Evolutionary conservation across 345 rosid species (phyloP).

Genomic region (Turritis glabra): DNA sequence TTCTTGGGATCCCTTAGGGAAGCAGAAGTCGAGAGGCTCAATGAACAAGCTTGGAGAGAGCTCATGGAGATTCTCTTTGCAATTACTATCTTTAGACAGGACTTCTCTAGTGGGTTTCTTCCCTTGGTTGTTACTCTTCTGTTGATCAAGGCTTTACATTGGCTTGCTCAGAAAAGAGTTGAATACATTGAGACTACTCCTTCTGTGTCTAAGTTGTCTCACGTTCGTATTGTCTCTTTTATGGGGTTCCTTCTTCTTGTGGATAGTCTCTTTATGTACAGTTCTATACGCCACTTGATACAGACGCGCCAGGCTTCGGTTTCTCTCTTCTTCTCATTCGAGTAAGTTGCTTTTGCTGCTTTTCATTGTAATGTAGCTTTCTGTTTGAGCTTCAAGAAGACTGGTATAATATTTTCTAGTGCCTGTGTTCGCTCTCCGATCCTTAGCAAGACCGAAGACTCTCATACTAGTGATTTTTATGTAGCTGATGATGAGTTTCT

Average conservation of each 20-base stretch:
- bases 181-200: slow-evolving; percentile 97
- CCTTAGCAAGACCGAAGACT: background rate
- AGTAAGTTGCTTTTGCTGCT: slow-evolving; percentile 54
- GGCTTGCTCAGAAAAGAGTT: slow-evolving; percentile 97
- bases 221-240: slow-evolving; percentile 78
- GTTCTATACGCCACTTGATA: slow-evolving; percentile 60
- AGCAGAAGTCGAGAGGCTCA: slow-evolving; percentile 90
- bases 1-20: slow-evolving; percentile 92
- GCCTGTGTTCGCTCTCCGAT: background rate
- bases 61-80: slow-evolving; percentile 97
- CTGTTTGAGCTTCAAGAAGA: background rate
- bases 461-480: background rate
- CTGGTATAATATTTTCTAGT: background rate
- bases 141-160: slow-evolving; percentile 84
- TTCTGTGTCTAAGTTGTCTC: slow-evolving; percentile 67
- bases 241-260: slow-evolving; percentile 79
- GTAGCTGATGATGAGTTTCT: slow-evolving; percentile 24
- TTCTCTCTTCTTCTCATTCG: slow-evolving; percentile 88
- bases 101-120: slow-evolving; percentile 79
- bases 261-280: slow-evolving; percentile 70
- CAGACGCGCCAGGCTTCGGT: slow-evolving; percentile 80
- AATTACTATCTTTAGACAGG: slow-evolving; percentile 91
- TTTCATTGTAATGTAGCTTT: background rate
- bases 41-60: slow-evolving; percentile 97
- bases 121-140: slow-evolving; percentile 79